Conservation (phyloP, 129 eudicot genomes). For the Chrysanthemum makinoi region DNA sequence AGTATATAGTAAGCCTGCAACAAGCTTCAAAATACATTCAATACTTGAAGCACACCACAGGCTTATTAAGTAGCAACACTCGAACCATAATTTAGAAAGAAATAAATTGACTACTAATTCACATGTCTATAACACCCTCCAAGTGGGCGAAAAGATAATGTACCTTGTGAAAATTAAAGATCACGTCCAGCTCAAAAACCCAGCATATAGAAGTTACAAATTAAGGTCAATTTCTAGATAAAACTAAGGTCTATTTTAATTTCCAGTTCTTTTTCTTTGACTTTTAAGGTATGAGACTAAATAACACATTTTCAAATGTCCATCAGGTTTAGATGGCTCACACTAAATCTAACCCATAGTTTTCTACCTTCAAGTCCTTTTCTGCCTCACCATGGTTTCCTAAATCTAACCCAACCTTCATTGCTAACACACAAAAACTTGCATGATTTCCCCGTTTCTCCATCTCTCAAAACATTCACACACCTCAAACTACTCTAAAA, state of each 20-base stretch:
- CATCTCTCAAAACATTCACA: too few relatives aligned
- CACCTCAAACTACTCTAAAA: too few relatives aligned
- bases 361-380: too few relatives aligned
- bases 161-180: constrained; percentile 94
- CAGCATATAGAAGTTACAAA: constrained; percentile 26
- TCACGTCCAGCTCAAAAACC: constrained; percentile 96
- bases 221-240: constrained; percentile 10
- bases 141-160: constrained; percentile 12
- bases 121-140: constrained; percentile 3
- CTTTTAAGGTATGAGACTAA: constrained; percentile 4
- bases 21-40: background rate
- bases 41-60: background rate
- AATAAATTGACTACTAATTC: background rate
- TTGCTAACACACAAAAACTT: too few relatives aligned
- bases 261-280: background rate
- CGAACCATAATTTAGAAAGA: background rate
- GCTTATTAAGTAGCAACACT: constrained; percentile 1
- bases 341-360: too few relatives aligned
- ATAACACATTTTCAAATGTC: constrained; percentile 7
- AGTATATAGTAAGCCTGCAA: constrained; percentile 88
- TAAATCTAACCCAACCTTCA: too few relatives aligned
- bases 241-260: background rate
- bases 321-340: constrained; percentile 37
- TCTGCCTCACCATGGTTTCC: too few relatives aligned
- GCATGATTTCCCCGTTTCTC: too few relatives aligned